Evolutionary conservation across 164 flowering plant genomes (phyloP).

Genomic region (Umbellularia californica): DNA sequence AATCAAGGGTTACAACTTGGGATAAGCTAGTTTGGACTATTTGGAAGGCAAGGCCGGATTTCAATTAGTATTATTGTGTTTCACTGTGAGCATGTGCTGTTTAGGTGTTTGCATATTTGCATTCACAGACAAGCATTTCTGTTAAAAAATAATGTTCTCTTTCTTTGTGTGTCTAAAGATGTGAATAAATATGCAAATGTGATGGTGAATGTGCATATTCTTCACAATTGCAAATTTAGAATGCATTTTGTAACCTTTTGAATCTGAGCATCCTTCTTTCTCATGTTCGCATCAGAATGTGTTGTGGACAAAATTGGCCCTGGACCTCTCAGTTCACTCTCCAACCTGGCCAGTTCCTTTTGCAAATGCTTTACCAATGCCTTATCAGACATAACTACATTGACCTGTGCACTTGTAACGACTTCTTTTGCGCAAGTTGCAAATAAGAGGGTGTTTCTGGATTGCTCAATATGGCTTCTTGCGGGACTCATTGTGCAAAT

Average conservation of each 20-base stretch:
- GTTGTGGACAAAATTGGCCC: slow-evolving; percentile 24
- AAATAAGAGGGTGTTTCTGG: slow-evolving; percentile 88
- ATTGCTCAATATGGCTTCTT: slow-evolving; percentile 80
- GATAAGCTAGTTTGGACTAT: no score
- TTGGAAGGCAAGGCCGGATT: no score
- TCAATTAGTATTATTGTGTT: no score
- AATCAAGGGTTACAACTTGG: no score
- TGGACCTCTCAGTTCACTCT: slow-evolving; percentile 51
- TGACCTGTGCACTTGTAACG: slow-evolving; percentile 73
- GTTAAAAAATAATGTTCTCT: background rate
- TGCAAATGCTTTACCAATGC: slow-evolving; percentile 83
- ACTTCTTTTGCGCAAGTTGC: slow-evolving; percentile 96
- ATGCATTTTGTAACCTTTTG: slow-evolving; percentile 53
- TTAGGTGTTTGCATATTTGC: background rate
- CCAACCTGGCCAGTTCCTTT: slow-evolving; percentile 70
- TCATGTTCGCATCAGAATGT: slow-evolving; percentile 40
- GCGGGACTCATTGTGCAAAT: slow-evolving; percentile 97
- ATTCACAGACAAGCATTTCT: background rate
- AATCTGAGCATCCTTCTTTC: slow-evolving; percentile 83
- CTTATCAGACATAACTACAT: slow-evolving; percentile 87
- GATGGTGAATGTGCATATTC: background rate
- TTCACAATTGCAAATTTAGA: background rate
- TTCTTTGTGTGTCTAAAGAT: background rate
- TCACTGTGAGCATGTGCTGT: background rate
- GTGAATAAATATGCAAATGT: background rate